Percentiles rank a stretch among this genome's conserved stretches.
phyloP scores from a whole-genome alignment of 768 basidiomycete species.

The Porpolomopsis calyptriformis region DNA sequence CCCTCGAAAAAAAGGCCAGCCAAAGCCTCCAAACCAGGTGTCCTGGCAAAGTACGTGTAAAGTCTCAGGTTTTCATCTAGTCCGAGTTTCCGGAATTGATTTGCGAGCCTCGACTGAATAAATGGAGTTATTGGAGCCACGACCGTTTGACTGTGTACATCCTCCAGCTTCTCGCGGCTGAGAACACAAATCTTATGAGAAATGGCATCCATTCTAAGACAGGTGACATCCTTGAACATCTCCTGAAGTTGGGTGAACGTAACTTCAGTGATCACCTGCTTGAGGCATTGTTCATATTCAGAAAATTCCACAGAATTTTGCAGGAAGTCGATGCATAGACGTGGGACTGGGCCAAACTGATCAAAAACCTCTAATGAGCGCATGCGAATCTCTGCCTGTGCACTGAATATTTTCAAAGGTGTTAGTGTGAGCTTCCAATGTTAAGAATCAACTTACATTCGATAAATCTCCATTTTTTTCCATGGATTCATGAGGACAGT shows the following conservation, averaged over 20 bases:
- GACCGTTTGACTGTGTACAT: conserved; percentile 8
- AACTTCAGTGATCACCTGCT: conserved; percentile 1
- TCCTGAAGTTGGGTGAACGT: conserved; percentile 3
- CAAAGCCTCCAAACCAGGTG: conserved; percentile 8
- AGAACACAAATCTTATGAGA: conserved; percentile 13
- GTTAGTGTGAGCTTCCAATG: background rate
- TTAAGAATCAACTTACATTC: conserved; percentile 10
- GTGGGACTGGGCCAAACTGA: conserved; percentile 10
- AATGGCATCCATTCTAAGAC: conserved; percentile 13
- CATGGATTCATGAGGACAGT: conserved; percentile 9
- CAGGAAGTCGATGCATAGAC: conserved; percentile 6
- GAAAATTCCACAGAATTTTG: background rate
- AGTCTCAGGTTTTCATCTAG: conserved; percentile 11
- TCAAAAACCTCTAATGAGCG: conserved; percentile 9
- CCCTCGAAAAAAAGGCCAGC: conserved; percentile 14
- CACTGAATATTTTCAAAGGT: background rate
- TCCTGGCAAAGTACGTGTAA: conserved; percentile 11
- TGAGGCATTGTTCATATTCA: background rate
- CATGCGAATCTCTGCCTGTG: background rate
- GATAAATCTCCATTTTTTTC: conserved; percentile 7
- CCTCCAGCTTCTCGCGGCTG: conserved; percentile 11
- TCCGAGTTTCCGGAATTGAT: conserved; percentile 11
- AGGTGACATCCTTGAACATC: conserved; percentile 4
- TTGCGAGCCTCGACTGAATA: conserved; percentile 11
- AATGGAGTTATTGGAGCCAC: conserved; percentile 10